These are phyloP conservation scores for Diaporthe sp. DNA, from an alignment of 2,329 filamentous ascomycete species.

Conservation along the genomic window DNA sequence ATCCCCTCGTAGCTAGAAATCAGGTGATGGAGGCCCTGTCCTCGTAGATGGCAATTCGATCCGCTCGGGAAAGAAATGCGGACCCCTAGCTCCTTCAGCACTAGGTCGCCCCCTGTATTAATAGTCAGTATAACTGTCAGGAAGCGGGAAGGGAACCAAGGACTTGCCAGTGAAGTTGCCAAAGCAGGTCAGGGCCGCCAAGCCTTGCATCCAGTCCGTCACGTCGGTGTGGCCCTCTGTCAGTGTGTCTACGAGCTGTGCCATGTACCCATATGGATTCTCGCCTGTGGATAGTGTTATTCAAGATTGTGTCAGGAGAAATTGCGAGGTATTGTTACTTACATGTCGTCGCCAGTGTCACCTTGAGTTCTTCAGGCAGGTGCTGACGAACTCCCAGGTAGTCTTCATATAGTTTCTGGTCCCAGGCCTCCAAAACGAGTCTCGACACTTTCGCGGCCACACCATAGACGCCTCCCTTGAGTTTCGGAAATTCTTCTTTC, in stretches of 20 bases:
- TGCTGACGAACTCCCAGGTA: neutral
- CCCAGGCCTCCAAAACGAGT: neutral
- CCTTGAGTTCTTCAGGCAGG: neutral
- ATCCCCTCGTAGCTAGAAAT: neutral
- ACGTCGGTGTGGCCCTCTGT: neutral
- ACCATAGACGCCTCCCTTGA: neutral
- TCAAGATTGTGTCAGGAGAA: neutral
- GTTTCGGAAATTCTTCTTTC: neutral
- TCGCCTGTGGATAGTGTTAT: neutral
- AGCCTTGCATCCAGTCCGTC: neutral
- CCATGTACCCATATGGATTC: neutral
- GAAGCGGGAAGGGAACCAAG: no score
- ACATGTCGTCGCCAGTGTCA: neutral
- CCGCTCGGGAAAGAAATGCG: neutral
- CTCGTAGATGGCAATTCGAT: neutral
- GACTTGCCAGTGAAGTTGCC: neutral
- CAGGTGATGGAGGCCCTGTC: neutral
- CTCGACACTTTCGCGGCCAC: neutral
- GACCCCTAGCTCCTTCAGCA: neutral
- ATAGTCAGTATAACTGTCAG: neutral
- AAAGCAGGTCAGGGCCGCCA: constrained; percentile 1
- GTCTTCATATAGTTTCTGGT: neutral
- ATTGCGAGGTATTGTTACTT: no score
- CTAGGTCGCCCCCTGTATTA: neutral
- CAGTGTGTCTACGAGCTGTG: neutral